These are phyloP conservation scores for Ambrosia trifida DNA, from an alignment of 129 eudicot genomes.

Conservation along the genomic window DNA sequence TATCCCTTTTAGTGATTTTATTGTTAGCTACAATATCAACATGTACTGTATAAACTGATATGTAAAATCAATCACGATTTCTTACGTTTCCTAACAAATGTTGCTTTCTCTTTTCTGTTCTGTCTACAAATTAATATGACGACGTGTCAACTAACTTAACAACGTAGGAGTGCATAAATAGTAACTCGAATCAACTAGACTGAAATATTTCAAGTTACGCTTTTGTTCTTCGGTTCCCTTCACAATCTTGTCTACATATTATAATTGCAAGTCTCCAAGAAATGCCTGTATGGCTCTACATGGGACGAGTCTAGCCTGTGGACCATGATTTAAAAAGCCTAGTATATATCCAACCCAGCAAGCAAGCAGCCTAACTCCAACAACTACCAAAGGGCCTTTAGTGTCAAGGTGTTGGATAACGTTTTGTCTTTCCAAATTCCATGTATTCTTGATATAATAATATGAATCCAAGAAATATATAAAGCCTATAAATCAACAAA, in stretches of 20 bases:
- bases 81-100: background rate
- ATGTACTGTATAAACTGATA: constrained; percentile 3
- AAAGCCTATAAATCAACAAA: no score
- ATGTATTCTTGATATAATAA: no score
- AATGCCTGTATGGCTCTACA: no score
- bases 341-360: no score
- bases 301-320: no score
- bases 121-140: background rate
- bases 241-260: background rate
- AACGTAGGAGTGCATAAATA: no score
- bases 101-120: background rate
- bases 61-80: constrained; percentile 1
- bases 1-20: constrained; percentile 6
- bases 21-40: background rate
- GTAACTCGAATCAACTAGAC: background rate
- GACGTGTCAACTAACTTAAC: background rate
- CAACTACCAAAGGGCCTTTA: no score
- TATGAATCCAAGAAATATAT: no score
- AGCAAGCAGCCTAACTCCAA: no score
- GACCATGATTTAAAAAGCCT: no score
- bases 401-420: no score
- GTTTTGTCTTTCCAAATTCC: no score
- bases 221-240: background rate
- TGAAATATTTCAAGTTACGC: background rate
- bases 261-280: background rate